These are phyloP conservation scores for Fragaria ananassa DNA, from an alignment of 306 rosid species.

Conservation along the genomic window DNA sequence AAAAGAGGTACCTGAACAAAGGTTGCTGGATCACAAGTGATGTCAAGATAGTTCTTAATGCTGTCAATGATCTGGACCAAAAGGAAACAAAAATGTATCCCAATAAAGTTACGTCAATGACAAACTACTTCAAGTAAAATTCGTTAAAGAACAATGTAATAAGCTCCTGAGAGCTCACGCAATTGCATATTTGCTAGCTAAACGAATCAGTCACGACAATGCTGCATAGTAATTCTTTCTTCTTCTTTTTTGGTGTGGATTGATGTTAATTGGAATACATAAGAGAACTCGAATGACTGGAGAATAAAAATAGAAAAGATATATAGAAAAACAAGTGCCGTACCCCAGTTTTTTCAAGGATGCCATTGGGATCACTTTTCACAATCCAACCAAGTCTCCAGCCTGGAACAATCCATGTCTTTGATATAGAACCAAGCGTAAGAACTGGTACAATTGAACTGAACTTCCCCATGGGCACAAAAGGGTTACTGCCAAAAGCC, in stretches of 20 bases:
- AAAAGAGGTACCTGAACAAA: constrained; percentile 49
- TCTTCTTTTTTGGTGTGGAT: no score
- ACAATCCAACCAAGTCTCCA: constrained; percentile 72
- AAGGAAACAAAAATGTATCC: not conserved
- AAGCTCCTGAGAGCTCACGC: not conserved
- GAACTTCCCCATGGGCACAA: constrained; percentile 62
- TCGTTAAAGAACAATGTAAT: not conserved
- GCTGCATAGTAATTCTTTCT: not conserved
- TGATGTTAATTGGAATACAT: not conserved
- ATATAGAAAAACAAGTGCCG: not conserved
- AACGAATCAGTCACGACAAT: not conserved
- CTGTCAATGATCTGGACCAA: constrained; percentile 37
- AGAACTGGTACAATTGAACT: constrained; percentile 49
- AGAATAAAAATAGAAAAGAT: not conserved
- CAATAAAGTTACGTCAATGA: not conserved
- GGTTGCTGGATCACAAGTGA: constrained; percentile 52
- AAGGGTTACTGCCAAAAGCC: constrained; percentile 51
- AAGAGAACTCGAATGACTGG: not conserved
- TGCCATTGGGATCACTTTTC: constrained; percentile 45
- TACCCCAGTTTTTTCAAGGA: constrained; percentile 52
- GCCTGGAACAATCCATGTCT: constrained; percentile 70
- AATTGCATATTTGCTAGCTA: not conserved
- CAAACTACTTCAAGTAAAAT: not conserved
- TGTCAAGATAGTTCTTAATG: constrained; percentile 42
- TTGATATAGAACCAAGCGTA: constrained; percentile 55